Conservation (phyloP, 2,329 filamentous ascomycete genomes). For the Trichoderma citrinoviride region DNA sequence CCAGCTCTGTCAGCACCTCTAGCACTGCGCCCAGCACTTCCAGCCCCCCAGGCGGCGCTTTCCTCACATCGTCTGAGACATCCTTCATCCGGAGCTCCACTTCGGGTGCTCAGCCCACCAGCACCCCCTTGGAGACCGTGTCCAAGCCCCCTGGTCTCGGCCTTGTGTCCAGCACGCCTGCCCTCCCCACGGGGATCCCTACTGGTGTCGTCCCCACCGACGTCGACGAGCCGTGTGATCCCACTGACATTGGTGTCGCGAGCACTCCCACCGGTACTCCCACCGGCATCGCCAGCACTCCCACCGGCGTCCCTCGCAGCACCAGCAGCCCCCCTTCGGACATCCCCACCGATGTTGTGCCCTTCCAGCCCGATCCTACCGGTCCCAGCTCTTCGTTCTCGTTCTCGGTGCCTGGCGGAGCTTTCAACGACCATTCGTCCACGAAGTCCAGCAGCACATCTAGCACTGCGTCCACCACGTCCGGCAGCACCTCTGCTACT, state of each 20-base stretch:
- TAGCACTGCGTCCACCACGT: neutral
- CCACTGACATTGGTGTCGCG: neutral
- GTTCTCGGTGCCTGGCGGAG: too few relatives aligned
- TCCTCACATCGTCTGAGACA: neutral
- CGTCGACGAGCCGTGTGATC: neutral
- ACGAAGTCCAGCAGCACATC: neutral
- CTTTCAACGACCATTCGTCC: too few relatives aligned
- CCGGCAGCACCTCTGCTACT: neutral
- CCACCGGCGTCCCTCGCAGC: neutral
- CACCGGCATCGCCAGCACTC: neutral
- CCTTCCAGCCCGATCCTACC: too few relatives aligned
- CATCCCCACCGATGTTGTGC: too few relatives aligned
- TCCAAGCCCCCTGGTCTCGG: too few relatives aligned
- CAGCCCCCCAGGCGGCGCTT: neutral
- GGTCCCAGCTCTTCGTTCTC: too few relatives aligned
- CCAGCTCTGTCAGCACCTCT: neutral
- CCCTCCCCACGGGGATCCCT: neutral
- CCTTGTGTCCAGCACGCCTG: neutral
- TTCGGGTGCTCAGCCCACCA: neutral
- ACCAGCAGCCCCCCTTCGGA: neutral
- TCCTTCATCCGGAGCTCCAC: neutral
- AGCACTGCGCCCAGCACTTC: neutral
- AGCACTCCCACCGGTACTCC: neutral
- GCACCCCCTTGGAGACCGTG: neutral
- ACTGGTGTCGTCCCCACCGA: constrained; percentile 1